Evolutionary conservation across 2,329 filamentous ascomycete species (phyloP).

Genomic region (Mycosphaerella arachidis): DNA sequence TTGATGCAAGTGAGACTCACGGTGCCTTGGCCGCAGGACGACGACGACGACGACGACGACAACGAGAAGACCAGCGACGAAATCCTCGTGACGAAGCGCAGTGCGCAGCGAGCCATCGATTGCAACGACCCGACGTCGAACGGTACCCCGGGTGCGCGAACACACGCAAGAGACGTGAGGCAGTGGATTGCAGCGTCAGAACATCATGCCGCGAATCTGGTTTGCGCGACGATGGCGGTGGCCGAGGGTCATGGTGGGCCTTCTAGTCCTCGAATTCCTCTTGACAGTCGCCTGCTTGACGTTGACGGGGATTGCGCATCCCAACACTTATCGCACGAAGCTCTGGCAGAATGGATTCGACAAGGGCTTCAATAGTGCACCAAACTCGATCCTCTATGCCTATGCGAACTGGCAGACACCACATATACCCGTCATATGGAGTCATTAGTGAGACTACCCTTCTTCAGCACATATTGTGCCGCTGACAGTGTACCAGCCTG

Average conservation of each 20-base stretch:
- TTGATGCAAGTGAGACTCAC: conserved; percentile 2
- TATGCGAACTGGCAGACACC: conserved; percentile 66
- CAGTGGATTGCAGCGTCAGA: background rate
- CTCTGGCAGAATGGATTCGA: conserved; percentile 70
- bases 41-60: conserved; percentile 1
- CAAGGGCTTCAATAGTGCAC: conserved; percentile 70
- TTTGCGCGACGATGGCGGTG: conserved; percentile 51
- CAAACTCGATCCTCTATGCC: conserved; percentile 64
- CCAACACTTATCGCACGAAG: conserved; percentile 65
- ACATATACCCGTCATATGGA: conserved; percentile 67
- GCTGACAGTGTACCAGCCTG: conserved; percentile 48
- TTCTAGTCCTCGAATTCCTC: conserved; percentile 63
- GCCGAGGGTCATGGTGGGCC: conserved; percentile 48
- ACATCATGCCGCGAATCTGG: conserved; percentile 8
- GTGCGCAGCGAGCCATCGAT: background rate
- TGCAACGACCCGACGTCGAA: background rate
- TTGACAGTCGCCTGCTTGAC: conserved; percentile 63
- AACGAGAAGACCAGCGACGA: background rate
- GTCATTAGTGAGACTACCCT: conserved; percentile 56
- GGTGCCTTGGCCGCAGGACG: background rate
- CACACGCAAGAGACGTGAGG: background rate
- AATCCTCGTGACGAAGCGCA: background rate
- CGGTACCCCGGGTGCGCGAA: background rate
- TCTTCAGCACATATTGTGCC: background rate
- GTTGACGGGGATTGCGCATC: conserved; percentile 68